Conservation (phyloP, 345 rosid genomes). For the Nephelium lappaceum region DNA sequence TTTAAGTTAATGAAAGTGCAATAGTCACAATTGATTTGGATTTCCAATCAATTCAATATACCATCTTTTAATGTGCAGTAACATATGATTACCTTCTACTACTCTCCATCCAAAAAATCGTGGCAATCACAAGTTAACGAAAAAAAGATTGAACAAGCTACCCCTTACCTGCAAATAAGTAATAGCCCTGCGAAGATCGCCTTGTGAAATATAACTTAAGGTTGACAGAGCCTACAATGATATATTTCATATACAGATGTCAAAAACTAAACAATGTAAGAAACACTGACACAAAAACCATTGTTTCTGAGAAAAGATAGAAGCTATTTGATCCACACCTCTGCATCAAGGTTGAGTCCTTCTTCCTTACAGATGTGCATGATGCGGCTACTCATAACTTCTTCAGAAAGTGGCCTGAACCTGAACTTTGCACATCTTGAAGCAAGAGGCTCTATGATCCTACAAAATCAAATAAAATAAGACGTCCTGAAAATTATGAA, state of each 20-base stretch:
- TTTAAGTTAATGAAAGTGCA: neutral
- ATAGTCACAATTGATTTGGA: neutral
- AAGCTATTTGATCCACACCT: slow-evolving; percentile 48
- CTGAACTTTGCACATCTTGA: slow-evolving; percentile 99
- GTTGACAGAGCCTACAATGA: slow-evolving; percentile 75
- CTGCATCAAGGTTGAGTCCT: slow-evolving; percentile 69
- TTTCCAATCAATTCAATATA: neutral
- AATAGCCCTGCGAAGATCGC: slow-evolving; percentile 97
- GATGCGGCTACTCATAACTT: slow-evolving; percentile 80
- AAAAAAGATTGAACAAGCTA: slow-evolving; percentile 2
- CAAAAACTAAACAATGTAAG: slow-evolving; percentile 8
- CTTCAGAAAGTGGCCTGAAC: slow-evolving; percentile 96
- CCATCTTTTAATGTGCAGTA: neutral
- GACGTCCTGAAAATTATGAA: slow-evolving; percentile 20
- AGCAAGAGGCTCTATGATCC: slow-evolving; percentile 99
- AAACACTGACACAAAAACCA: neutral
- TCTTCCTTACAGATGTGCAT: slow-evolving; percentile 86
- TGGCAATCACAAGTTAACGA: no score
- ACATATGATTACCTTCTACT: neutral
- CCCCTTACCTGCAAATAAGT: slow-evolving; percentile 85
- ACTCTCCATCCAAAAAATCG: neutral
- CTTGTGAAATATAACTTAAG: slow-evolving; percentile 85
- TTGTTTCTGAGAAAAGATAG: slow-evolving; percentile 20
- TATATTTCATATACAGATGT: slow-evolving; percentile 15
- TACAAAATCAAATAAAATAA: slow-evolving; percentile 26